Percentiles rank a stretch among this genome's conserved stretches.
Evolutionary conservation across 2,329 filamentous ascomycete genomes (phyloP).

Genomic region (Penicillium brasilianum): DNA sequence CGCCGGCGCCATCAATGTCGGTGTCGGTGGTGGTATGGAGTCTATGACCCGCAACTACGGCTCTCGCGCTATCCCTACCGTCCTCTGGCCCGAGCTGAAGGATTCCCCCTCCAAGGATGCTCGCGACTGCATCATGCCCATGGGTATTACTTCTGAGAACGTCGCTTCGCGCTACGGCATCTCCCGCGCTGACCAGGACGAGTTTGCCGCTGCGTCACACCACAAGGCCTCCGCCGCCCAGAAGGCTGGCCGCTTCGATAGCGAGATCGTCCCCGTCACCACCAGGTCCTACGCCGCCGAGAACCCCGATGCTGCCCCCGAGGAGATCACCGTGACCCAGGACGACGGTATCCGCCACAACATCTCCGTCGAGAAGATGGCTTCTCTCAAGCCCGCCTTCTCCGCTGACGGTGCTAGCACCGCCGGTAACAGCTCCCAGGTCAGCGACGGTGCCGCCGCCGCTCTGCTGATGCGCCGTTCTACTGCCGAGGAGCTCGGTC

Average conservation of each 20-base stretch:
- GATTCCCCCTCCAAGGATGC: slow-evolving; percentile 70
- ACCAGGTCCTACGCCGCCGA: slow-evolving; percentile 71
- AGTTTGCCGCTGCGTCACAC: slow-evolving; percentile 77
- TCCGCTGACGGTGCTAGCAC: slow-evolving; percentile 74
- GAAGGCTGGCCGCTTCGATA: slow-evolving; percentile 70
- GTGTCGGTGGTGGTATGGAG: slow-evolving; percentile 90
- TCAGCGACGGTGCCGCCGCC: slow-evolving; percentile 86
- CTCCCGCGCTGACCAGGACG: slow-evolving; percentile 76
- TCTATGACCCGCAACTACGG: slow-evolving; percentile 95
- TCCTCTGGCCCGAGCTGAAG: slow-evolving; percentile 76
- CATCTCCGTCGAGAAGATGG: slow-evolving; percentile 71
- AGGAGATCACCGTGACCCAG: slow-evolving; percentile 70
- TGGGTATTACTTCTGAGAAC: slow-evolving; percentile 90
- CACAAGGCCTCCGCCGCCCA: slow-evolving; percentile 73
- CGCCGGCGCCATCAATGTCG: slow-evolving; percentile 72
- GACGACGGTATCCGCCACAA: slow-evolving; percentile 83
- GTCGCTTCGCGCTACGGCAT: slow-evolving; percentile 79
- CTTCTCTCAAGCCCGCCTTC: slow-evolving; percentile 85
- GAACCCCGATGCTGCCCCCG: slow-evolving; percentile 60
- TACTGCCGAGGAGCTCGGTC: slow-evolving; percentile 74
- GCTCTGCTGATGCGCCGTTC: slow-evolving; percentile 83
- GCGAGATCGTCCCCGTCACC: slow-evolving; percentile 79
- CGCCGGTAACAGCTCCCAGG: slow-evolving; percentile 83
- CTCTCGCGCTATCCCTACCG: slow-evolving; percentile 78
- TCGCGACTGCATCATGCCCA: slow-evolving; percentile 87